Evolutionary conservation across 2,329 filamentous ascomycete genomes (phyloP), one percentile per base, ranked within the genome.

Genomic region (Phialophora macrospora): DNA sequence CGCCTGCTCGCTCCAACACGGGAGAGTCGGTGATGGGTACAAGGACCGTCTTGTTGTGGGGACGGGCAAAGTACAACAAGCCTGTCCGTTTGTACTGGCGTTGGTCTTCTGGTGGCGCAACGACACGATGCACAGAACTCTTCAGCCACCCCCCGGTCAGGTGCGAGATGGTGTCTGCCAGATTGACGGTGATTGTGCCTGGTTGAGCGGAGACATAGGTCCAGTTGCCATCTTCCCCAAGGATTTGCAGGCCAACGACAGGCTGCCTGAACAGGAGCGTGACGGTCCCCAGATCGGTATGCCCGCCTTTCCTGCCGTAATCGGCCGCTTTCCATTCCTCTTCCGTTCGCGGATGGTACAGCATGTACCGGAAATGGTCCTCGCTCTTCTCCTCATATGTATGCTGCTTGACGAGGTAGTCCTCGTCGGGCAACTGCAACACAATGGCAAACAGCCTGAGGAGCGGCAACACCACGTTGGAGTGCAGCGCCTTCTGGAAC

Each of bases 341-440:
- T 0, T 76, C 74, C 0, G 77, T 80, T 34, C 84, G 81, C 0
- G 80, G 79, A 17, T 79, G 77, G 68, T 86, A 87, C 48, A 82
- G 79, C 84, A 88, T 87, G 73, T 87, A 88, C 1, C 87, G 81
- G 32, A 87, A 79, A 62, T 87, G 84, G 38, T 85, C 84, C 67
- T 87, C 85, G 30, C 82, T 81, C 51, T 83, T 81, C 26, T 81
- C 80, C 1, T 86, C 81, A 75, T 87, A 89, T 7, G 77, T 79
- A 74, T 89, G 87, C 0, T 84, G 77, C n/a, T 81, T 77, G 68
- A 83, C 79, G 41, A 88, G 77, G 63, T 82, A 79, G 3, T 88
- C 85, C 52, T 85, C 82, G 41, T 85, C 81, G 0, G 85, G 84
- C 0, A 89, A 77, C 69, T 88, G 81, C 0, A 89, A 79, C 0